Conservation (phyloP, 2,329 filamentous ascomycete genomes). For the Monascus ruber region DNA sequence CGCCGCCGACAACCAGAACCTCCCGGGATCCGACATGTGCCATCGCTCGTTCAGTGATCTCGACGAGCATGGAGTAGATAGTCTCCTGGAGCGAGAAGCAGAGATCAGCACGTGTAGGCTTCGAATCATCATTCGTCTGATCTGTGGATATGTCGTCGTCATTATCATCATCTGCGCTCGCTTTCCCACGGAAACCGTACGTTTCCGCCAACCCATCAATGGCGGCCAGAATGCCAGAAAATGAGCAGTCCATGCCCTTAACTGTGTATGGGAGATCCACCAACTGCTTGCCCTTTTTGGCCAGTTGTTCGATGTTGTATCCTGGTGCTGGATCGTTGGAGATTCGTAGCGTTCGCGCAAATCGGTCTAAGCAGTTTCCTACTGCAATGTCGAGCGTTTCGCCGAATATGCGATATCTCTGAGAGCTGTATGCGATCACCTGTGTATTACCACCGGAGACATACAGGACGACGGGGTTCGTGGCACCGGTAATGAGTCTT, state of each 20-base stretch:
- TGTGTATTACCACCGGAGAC: conserved; percentile 95
- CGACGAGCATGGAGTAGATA: conserved; percentile 90
- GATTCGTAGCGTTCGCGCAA: conserved; percentile 81
- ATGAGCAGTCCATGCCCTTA: conserved; percentile 97
- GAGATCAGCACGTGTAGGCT: conserved; percentile 64
- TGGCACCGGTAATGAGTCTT: conserved; percentile 75
- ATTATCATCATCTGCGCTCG: conserved; percentile 36
- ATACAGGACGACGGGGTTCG: conserved; percentile 89
- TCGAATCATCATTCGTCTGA: conserved; percentile 25
- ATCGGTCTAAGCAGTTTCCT: conserved; percentile 92
- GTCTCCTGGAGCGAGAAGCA: conserved; percentile 96
- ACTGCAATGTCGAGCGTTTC: conserved; percentile 96
- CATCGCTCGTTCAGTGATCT: conserved; percentile 98
- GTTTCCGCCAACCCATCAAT: conserved; percentile 65
- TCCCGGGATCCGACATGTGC: conserved; percentile 85
- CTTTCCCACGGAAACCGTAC: conserved; percentile 25
- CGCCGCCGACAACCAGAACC: conserved; percentile 89
- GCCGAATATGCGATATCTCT: conserved; percentile 93
- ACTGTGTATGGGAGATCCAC: conserved; percentile 90
- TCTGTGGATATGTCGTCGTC: conserved; percentile 9
- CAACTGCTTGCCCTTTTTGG: conserved; percentile 58
- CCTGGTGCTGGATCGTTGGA: conserved; percentile 93
- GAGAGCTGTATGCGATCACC: conserved; percentile 91
- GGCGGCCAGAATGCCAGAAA: conserved; percentile 78
- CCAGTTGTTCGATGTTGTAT: conserved; percentile 95